Percentiles rank a stretch among this genome's conserved stretches.
phyloP scores from a whole-genome alignment of 441 rosid species.

The Populus hybrid region DNA sequence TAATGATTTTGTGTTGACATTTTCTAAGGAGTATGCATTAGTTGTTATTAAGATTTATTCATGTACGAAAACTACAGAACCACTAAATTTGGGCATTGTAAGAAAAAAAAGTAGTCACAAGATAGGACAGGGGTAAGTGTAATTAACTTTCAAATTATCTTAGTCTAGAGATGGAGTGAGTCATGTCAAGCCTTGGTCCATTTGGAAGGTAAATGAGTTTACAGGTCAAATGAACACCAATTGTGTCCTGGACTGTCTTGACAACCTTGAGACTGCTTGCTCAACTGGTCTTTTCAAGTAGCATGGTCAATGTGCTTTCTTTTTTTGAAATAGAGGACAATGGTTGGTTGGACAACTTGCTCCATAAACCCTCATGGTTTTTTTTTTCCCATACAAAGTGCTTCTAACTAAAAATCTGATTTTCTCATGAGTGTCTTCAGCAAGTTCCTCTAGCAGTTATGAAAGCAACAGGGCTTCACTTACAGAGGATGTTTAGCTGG shows the following conservation, averaged over 20 bases:
- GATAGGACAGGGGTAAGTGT: background rate
- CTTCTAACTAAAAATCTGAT: background rate
- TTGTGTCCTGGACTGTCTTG: background rate
- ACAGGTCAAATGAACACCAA: background rate
- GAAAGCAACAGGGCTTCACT: background rate
- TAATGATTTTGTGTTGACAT: conserved; percentile 2
- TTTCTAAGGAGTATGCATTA: background rate
- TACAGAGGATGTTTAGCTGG: background rate
- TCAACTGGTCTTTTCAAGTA: background rate
- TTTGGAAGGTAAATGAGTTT: conserved; percentile 1
- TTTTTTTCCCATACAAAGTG: background rate
- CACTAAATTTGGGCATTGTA: background rate
- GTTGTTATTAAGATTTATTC: background rate
- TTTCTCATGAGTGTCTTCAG: background rate
- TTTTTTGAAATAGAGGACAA: background rate
- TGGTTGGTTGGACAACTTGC: background rate
- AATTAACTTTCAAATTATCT: background rate
- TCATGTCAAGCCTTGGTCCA: background rate
- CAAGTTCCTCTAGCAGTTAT: background rate
- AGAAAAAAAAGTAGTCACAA: background rate
- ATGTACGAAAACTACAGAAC: background rate
- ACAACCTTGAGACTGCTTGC: background rate
- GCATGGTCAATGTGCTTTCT: background rate
- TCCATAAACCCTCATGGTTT: background rate
- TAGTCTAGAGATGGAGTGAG: background rate